Evolutionary conservation across 73 alveolate genomes (phyloP).

Genomic region (Durusdinium trenchii): DNA sequence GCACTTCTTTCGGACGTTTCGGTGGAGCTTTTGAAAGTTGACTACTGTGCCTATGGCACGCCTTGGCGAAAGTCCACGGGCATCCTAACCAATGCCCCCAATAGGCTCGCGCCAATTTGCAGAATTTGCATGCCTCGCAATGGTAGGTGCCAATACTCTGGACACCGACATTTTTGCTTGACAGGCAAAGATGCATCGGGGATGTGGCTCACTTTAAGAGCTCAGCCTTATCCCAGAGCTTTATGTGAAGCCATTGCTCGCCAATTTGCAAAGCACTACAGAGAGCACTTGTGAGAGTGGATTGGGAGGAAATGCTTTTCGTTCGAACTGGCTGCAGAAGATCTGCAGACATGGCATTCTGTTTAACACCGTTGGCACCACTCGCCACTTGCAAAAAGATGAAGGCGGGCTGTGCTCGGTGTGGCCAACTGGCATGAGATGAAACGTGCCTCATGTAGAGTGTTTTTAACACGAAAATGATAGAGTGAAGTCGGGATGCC

Average conservation of each 20-base stretch:
- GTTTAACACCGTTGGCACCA: too few relatives aligned
- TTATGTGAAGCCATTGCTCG: conserved; percentile 25
- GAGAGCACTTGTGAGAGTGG: too few relatives aligned
- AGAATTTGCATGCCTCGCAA: not conserved
- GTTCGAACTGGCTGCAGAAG: too few relatives aligned
- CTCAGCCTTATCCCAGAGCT: not conserved
- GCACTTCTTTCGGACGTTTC: not conserved
- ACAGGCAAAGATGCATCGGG: not conserved
- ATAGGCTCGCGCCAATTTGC: not conserved
- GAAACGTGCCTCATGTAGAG: too few relatives aligned
- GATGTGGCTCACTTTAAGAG: not conserved
- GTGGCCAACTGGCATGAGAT: too few relatives aligned
- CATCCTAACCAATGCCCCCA: not conserved
- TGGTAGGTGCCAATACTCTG: not conserved
- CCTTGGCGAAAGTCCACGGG: conserved; percentile 34
- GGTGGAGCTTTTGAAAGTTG: not conserved
- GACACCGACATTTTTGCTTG: not conserved
- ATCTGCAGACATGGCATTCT: too few relatives aligned
- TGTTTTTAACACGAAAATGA: too few relatives aligned
- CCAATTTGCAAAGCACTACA: too few relatives aligned
- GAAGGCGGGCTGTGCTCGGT: too few relatives aligned
- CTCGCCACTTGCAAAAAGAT: too few relatives aligned
- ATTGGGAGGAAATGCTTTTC: too few relatives aligned
- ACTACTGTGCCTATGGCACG: not conserved
- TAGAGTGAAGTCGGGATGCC: too few relatives aligned